These are phyloP conservation scores for Tephrocybe rancida DNA, from an alignment of 768 basidiomycete species.

Conservation along the genomic window DNA sequence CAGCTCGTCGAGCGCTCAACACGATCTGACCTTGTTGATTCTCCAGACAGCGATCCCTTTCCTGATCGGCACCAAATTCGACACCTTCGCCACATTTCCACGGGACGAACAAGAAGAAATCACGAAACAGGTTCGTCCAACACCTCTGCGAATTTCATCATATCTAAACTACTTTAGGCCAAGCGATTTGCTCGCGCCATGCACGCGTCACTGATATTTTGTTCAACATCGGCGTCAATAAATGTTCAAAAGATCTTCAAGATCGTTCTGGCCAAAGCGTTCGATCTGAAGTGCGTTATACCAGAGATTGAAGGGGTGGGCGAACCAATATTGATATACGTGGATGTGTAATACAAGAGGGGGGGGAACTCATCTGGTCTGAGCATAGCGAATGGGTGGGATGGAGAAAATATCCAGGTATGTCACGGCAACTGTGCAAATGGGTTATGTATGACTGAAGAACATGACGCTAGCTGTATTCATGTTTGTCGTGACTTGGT, in stretches of 20 bases:
- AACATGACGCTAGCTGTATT: not conserved
- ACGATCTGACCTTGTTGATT: not conserved
- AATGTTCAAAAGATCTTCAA: slow-evolving; percentile 99
- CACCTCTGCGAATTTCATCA: slow-evolving; percentile 7
- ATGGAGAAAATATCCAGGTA: slow-evolving; percentile 34
- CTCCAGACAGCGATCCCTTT: slow-evolving; percentile 95
- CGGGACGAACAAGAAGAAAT: slow-evolving; percentile 99
- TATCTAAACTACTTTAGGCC: slow-evolving; percentile 52
- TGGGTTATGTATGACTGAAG: not conserved
- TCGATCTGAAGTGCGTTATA: slow-evolving; percentile 98
- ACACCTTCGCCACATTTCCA: slow-evolving; percentile 94
- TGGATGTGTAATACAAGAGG: slow-evolving; percentile 63
- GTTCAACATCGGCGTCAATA: slow-evolving; percentile 97
- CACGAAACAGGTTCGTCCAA: slow-evolving; percentile 80
- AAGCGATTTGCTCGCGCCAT: slow-evolving; percentile 98
- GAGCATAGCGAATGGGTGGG: slow-evolving; percentile 22
- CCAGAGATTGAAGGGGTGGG: slow-evolving; percentile 97
- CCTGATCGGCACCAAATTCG: slow-evolving; percentile 97
- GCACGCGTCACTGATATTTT: slow-evolving; percentile 99
- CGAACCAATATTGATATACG: slow-evolving; percentile 93
- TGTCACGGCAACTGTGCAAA: not conserved
- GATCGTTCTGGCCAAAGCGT: slow-evolving; percentile 95
- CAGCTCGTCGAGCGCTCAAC: not conserved
- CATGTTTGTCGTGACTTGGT: not conserved
- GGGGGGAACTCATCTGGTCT: slow-evolving; percentile 16